These are phyloP conservation scores for Penicillium fuscoglaucum DNA, from an alignment of 2,329 filamentous ascomycete species.

Conservation along the genomic window DNA sequence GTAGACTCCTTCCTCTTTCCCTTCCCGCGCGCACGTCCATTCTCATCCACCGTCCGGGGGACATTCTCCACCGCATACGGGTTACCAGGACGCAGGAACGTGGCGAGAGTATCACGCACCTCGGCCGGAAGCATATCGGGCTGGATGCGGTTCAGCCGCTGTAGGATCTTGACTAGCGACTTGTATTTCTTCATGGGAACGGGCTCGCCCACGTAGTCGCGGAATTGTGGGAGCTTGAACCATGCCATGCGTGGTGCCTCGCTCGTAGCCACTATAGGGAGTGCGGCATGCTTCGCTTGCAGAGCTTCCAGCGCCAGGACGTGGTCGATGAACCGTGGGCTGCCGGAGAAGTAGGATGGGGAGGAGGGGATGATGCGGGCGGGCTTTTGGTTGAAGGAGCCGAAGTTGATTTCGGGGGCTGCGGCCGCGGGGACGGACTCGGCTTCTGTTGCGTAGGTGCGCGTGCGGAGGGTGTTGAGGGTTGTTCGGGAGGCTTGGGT, in stretches of 20 bases:
- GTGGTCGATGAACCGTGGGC: constrained; percentile 82
- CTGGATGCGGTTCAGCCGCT: constrained; percentile 81
- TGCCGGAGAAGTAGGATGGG: constrained; percentile 91
- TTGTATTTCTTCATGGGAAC: constrained; percentile 77
- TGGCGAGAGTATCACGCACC: constrained; percentile 63
- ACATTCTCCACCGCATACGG: constrained; percentile 65
- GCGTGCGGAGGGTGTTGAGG: constrained; percentile 22
- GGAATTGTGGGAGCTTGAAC: constrained; percentile 77
- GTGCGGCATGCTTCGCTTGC: constrained; percentile 67
- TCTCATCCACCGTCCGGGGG: constrained; percentile 67
- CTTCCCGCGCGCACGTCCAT: constrained; percentile 75
- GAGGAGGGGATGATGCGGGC: constrained; percentile 80
- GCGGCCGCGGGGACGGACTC: constrained; percentile 17
- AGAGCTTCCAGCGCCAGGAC: constrained; percentile 72
- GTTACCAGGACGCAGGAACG: constrained; percentile 75
- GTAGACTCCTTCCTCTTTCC: constrained; percentile 85
- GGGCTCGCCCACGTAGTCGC: constrained; percentile 67
- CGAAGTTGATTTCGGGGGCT: constrained; percentile 39
- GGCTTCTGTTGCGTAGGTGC: constrained; percentile 33
- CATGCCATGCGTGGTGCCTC: constrained; percentile 75
- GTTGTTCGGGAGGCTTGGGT: constrained; percentile 46
- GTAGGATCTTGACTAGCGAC: constrained; percentile 71
- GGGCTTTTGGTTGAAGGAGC: constrained; percentile 40
- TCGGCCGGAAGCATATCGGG: constrained; percentile 71
- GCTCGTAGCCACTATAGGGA: constrained; percentile 67